Conservation (phyloP, 1,139 yeast genomes). For the Casaregolazyma suthepensis region DNA sequence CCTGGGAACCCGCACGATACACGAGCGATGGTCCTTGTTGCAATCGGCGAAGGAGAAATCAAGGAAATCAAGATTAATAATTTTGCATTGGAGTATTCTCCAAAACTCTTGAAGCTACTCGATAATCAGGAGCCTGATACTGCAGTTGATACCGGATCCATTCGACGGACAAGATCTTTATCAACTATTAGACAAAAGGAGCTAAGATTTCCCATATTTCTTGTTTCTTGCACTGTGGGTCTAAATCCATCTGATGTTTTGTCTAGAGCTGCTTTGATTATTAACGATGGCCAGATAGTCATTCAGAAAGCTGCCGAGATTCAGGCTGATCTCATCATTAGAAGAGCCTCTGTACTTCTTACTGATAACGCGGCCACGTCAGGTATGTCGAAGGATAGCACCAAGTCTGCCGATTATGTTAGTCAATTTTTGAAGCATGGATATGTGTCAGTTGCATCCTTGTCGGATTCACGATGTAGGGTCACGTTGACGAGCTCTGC, state of each 20-base stretch:
- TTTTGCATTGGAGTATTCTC: conserved; percentile 26
- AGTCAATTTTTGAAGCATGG: conserved; percentile 20
- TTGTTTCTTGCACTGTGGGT: conserved; percentile 26
- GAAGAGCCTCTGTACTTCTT: conserved; percentile 26
- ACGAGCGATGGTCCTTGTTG: conserved; percentile 21
- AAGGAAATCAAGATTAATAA: conserved; percentile 20
- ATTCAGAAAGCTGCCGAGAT: conserved; percentile 34
- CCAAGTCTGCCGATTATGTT: conserved; percentile 11
- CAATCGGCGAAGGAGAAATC: conserved; percentile 16
- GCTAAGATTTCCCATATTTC: conserved; percentile 20
- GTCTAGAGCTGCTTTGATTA: conserved; percentile 46
- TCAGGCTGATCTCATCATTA: conserved; percentile 17
- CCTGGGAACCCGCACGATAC: conserved; percentile 20
- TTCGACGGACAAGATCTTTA: conserved; percentile 9
- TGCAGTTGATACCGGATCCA: conserved; percentile 1
- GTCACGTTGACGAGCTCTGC: conserved; percentile 2
- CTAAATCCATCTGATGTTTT: conserved; percentile 36
- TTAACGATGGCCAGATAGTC: conserved; percentile 51
- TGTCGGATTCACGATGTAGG: conserved; percentile 14
- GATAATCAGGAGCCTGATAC: conserved; percentile 14
- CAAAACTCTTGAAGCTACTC: conserved; percentile 22
- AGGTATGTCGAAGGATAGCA: background rate
- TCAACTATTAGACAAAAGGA: conserved; percentile 14
- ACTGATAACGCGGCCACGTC: conserved; percentile 25
- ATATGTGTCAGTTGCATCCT: conserved; percentile 19